Base-by-base conservation (phyloP, 2,329 filamentous ascomycete species). In the Fusarium euwallaceae region DNA sequence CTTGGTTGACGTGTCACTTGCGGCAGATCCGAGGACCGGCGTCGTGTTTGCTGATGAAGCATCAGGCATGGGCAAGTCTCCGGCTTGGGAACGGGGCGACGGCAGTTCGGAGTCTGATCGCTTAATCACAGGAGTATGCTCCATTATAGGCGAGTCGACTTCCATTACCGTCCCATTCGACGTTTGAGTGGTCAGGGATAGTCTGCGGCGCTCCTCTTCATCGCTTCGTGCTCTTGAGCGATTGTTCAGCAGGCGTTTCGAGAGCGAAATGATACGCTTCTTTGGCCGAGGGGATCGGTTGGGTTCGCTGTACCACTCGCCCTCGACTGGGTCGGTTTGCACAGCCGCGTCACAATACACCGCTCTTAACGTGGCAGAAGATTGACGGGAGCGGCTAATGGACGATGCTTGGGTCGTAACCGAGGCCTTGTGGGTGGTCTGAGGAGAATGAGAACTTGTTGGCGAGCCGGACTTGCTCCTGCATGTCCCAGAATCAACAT, bases 391-490 rank as follows among this genome's bases (percentile, higher is more conserved):
- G 9, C 68, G 76, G 14, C 67, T 60, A 14, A 62, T 39, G 22
- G 70, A 63, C 3, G 84, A 83, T 3, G 79, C 79, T 6, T 76
- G 80, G n/a, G 75, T 79, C 10, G 78, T 74, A 5, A 72, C 72
- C 4, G 80, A 65, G 7, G 79, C 70, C 61, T 81, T 82, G 32
- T 77, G 74, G 2, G 73, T 67, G 29, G 82, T 77, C 12, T 80
- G 81, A 1, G 86, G 84, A 1, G 86, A 88, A 3, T 78, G 76
- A 3, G 81, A 81, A 45, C 84, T 86, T 2, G 82, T 78, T 0
- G 89, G 89, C 0, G 89, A 91, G 1, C 83, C 85, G 0, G 88
- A 88, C 70, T 89, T 87, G 78, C 88, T 88, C 67, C 87, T 83
- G 2, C 87, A 87, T 10, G 88, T 89, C 11, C 85, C 86, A 4